These are phyloP conservation scores for Penicillium oxalicum DNA, from an alignment of 2,329 filamentous ascomycete genomes.

Conservation along the genomic window DNA sequence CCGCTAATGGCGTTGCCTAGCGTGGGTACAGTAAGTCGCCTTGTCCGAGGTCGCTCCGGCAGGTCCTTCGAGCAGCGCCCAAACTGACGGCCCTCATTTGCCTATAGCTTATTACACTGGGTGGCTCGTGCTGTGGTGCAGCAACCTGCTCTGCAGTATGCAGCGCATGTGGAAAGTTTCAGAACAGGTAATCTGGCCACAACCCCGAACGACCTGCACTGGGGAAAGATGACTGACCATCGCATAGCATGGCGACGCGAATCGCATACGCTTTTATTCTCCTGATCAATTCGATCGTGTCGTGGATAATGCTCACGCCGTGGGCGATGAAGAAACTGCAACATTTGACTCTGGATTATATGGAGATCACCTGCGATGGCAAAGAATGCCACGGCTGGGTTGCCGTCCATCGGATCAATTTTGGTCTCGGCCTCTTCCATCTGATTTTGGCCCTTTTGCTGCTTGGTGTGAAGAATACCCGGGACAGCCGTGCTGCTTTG, in stretches of 20 bases:
- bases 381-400: slow-evolving; percentile 93
- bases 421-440: slow-evolving; percentile 91
- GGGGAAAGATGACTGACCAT: slow-evolving; percentile 20
- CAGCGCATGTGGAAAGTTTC: slow-evolving; percentile 92
- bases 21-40: slow-evolving; percentile 66
- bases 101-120: slow-evolving; percentile 65
- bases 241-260: slow-evolving; percentile 78
- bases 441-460: slow-evolving; percentile 77
- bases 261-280: slow-evolving; percentile 94
- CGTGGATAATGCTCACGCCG: slow-evolving; percentile 98
- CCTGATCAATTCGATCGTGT: slow-evolving; percentile 90
- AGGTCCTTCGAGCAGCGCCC: not conserved
- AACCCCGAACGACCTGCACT: not conserved
- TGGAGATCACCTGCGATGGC: slow-evolving; percentile 87
- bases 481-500: slow-evolving; percentile 76
- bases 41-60: slow-evolving; percentile 4
- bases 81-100: slow-evolving; percentile 13
- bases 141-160: slow-evolving; percentile 95
- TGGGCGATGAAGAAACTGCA: slow-evolving; percentile 97
- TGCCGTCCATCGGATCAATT: slow-evolving; percentile 95
- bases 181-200: slow-evolving; percentile 64
- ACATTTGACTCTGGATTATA: slow-evolving; percentile 86
- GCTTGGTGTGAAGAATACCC: slow-evolving; percentile 79
- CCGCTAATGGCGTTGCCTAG: slow-evolving; percentile 85
- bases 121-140: slow-evolving; percentile 88